Conservation (phyloP, 257 asterid genomes). For the Lithospermum erythrorhizon region DNA sequence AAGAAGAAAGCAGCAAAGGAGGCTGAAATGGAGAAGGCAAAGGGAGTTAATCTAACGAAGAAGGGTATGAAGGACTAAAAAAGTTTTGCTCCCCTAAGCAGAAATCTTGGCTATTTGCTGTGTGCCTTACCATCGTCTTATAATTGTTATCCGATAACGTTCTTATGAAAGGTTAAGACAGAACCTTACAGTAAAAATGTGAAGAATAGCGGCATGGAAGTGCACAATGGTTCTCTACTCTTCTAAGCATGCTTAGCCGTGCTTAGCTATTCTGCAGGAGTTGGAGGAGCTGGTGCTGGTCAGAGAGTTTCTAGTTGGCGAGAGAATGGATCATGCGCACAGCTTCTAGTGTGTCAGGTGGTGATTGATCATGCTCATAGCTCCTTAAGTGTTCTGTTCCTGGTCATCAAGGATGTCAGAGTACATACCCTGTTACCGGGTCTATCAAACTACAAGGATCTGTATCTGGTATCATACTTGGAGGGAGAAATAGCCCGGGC, state of each 20-base stretch:
- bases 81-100: background rate
- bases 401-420: slow-evolving; percentile 3
- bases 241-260: slow-evolving; percentile 28
- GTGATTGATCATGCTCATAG: slow-evolving; percentile 4
- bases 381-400: slow-evolving; percentile 1
- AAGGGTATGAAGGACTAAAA: slow-evolving; percentile 25
- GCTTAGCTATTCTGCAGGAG: slow-evolving; percentile 18
- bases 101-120: background rate
- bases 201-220: slow-evolving; percentile 2
- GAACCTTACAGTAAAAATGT: slow-evolving; percentile 12
- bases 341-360: slow-evolving; percentile 10
- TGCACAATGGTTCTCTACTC: slow-evolving; percentile 21
- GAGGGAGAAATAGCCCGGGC: background rate
- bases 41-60: slow-evolving; percentile 40
- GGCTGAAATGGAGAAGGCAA: slow-evolving; percentile 67
- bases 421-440: slow-evolving; percentile 1
- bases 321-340: slow-evolving; percentile 6
- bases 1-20: slow-evolving; percentile 95
- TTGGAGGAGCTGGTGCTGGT: slow-evolving; percentile 11
- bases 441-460: background rate
- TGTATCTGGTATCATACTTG: background rate
- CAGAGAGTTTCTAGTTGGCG: slow-evolving; percentile 23
- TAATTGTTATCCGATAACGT: slow-evolving; percentile 10
- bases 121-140: slow-evolving; percentile 2
- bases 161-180: slow-evolving; percentile 14